These are phyloP conservation scores for Pugionium cornutum DNA, from an alignment of 345 rosid species.

Conservation along the genomic window DNA sequence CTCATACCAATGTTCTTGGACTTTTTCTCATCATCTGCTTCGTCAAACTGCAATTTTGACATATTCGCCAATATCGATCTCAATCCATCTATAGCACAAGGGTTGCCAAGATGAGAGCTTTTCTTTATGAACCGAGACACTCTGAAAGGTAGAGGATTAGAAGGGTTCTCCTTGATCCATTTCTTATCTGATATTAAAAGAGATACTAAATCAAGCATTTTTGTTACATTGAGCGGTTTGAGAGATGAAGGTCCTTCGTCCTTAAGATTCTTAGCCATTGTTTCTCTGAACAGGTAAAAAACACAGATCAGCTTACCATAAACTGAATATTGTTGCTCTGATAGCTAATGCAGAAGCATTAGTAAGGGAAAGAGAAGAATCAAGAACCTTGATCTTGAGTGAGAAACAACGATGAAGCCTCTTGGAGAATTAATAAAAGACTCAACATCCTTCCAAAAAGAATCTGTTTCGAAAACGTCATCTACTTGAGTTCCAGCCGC, in stretches of 20 bases:
- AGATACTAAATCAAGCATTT: conserved; percentile 58
- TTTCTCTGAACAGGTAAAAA: conserved; percentile 48
- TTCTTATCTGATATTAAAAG: conserved; percentile 66
- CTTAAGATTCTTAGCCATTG: conserved; percentile 56
- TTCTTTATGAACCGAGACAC: conserved; percentile 34
- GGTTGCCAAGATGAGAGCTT: conserved; percentile 26
- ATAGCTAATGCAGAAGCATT: conserved; percentile 15
- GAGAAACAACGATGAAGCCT: conserved; percentile 53
- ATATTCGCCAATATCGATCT: conserved; percentile 49
- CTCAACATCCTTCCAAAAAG: conserved; percentile 63
- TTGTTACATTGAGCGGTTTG: conserved; percentile 45
- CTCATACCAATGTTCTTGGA: conserved; percentile 34
- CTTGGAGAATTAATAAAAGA: conserved; percentile 53
- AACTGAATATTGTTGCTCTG: background rate
- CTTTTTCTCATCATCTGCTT: conserved; percentile 37
- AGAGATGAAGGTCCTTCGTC: conserved; percentile 61
- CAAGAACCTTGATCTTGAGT: conserved; percentile 68
- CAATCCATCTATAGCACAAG: conserved; percentile 46
- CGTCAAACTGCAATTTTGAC: conserved; percentile 30
- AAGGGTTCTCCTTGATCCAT: conserved; percentile 63
- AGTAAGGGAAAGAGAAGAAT: conserved; percentile 19
- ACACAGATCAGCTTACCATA: conserved; percentile 13
- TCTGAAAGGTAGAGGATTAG: conserved; percentile 54
- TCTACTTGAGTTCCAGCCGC: conserved; percentile 28
- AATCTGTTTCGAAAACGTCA: conserved; percentile 45